These are phyloP conservation scores for Nepenthes alata DNA, from an alignment of 179 eudicot genomes.

Conservation along the genomic window DNA sequence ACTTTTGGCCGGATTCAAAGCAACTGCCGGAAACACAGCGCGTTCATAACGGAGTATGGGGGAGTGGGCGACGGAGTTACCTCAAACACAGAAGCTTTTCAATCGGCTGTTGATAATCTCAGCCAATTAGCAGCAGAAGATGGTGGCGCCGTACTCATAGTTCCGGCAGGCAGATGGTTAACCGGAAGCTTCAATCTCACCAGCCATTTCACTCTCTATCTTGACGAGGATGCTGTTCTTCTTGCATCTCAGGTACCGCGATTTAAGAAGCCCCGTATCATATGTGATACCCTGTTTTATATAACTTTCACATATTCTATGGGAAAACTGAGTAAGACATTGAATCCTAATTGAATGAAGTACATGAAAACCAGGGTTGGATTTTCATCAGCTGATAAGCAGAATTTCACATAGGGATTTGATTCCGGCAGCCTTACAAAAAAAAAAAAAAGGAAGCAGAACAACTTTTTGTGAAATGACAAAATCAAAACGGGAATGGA, in stretches of 20 bases:
- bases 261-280: no score
- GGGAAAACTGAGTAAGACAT: no score
- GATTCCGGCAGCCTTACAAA: no score
- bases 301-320: no score
- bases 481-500: no score
- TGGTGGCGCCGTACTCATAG: conserved; percentile 67
- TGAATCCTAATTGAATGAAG: no score
- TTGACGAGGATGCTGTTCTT: conserved; percentile 54
- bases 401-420: no score
- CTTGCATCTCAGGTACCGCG: conserved; percentile 60
- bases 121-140: conserved; percentile 25
- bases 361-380: no score
- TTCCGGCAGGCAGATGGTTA: conserved; percentile 80
- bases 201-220: conserved; percentile 66
- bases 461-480: no score
- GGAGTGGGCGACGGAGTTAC: conserved; percentile 74
- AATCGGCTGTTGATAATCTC: conserved; percentile 35
- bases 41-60: conserved; percentile 57
- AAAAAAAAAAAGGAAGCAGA: no score
- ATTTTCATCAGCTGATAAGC: no score
- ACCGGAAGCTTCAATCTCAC: conserved; percentile 81
- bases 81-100: conserved; percentile 64
- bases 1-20: neutral
- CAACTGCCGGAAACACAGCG: conserved; percentile 50
- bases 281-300: no score